Evolutionary conservation across 2,329 filamentous ascomycete species (phyloP).

Genomic region (Aspergillus ruber): DNA sequence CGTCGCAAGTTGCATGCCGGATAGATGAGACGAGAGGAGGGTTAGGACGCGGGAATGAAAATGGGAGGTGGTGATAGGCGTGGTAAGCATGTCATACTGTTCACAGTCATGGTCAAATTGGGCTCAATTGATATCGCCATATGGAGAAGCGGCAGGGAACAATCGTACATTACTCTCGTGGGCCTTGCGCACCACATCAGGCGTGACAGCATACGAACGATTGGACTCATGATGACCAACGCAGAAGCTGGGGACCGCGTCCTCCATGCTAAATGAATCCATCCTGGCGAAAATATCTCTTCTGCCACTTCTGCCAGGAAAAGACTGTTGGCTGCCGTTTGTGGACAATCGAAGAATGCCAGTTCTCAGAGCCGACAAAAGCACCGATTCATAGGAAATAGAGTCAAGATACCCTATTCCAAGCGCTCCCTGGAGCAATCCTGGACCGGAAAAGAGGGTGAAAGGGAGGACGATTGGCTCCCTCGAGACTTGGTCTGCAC

Average conservation of each 20-base stretch:
- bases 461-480: not conserved
- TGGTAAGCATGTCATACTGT: slow-evolving; percentile 61
- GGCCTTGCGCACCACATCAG: slow-evolving; percentile 47
- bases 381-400: not conserved
- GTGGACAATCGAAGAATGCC: not conserved
- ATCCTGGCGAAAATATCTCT: not conserved
- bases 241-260: slow-evolving; percentile 46
- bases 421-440: slow-evolving; percentile 2
- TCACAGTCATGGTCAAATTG: slow-evolving; percentile 4
- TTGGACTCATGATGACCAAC: slow-evolving; percentile 58
- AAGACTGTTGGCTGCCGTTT: not conserved
- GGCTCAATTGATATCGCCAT: not conserved
- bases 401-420: not conserved
- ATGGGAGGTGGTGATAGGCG: slow-evolving; percentile 53
- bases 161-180: slow-evolving; percentile 49
- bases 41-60: slow-evolving; percentile 55
- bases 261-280: slow-evolving; percentile 24
- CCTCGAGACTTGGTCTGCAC: slow-evolving; percentile 7
- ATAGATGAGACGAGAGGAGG: slow-evolving; percentile 47
- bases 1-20: slow-evolving; percentile 33
- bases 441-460: slow-evolving; percentile 1
- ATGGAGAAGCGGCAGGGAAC: not conserved
- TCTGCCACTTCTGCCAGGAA: not conserved
- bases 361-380: not conserved
- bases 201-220: slow-evolving; percentile 43